Conservation (phyloP, 2,329 filamentous ascomycete species). For the Cercospora citrullina region DNA sequence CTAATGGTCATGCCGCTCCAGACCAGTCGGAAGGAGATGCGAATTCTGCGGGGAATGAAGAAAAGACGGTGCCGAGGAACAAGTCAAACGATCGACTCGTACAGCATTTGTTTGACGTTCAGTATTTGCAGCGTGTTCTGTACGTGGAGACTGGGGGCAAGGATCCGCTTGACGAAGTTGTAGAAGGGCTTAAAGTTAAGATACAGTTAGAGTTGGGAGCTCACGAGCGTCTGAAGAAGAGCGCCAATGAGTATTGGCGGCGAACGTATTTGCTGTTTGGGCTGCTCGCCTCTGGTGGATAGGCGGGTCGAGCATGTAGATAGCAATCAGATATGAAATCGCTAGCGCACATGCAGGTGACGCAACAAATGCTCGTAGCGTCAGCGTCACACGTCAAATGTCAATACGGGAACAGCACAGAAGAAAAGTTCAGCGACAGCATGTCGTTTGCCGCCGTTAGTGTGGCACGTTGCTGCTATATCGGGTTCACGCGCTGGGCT, state of each 20-base stretch:
- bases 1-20: slow-evolving; percentile 20
- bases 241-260: slow-evolving; percentile 77
- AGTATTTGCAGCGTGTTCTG: slow-evolving; percentile 43
- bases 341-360: background rate
- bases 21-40: slow-evolving; percentile 24
- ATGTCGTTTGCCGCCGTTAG: background rate
- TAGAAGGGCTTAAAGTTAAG: slow-evolving; percentile 46
- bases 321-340: background rate
- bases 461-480: background rate
- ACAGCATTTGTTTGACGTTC: slow-evolving; percentile 47
- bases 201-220: slow-evolving; percentile 53
- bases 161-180: slow-evolving; percentile 13
- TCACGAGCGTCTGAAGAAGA: slow-evolving; percentile 59
- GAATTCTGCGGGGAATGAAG: slow-evolving; percentile 17
- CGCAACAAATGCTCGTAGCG: background rate
- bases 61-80: slow-evolving; percentile 13
- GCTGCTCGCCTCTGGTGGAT: slow-evolving; percentile 54
- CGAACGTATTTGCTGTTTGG: slow-evolving; percentile 80
- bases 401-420: background rate
- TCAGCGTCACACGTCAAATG: background rate
- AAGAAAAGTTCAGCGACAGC: background rate
- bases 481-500: background rate
- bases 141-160: background rate
- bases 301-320: slow-evolving; percentile 10
- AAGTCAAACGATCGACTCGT: slow-evolving; percentile 27